These are phyloP conservation scores for Yamadazyma dendronema DNA, from an alignment of 1,139 yeast genomes.

Conservation along the genomic window DNA sequence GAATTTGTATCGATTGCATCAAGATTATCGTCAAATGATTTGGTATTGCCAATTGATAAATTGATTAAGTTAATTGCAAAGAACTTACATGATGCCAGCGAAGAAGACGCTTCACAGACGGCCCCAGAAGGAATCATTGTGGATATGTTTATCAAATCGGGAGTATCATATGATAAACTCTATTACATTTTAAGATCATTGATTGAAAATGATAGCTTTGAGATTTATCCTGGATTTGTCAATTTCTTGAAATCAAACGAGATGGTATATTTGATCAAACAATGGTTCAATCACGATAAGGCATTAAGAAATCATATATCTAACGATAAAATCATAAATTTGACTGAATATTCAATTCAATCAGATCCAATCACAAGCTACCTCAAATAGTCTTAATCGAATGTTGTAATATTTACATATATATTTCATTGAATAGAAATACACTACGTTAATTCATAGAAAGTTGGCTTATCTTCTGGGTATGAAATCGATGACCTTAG, in stretches of 20 bases:
- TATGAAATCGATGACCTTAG: constrained; percentile 26
- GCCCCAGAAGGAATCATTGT: constrained; percentile 44
- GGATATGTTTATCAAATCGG: constrained; percentile 75
- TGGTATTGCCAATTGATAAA: constrained; percentile 78
- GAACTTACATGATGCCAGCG: constrained; percentile 38
- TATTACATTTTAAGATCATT: constrained; percentile 67
- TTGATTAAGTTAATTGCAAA: constrained; percentile 58
- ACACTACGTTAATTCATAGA: constrained; percentile 42
- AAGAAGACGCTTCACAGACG: constrained; percentile 43
- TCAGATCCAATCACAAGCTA: constrained; percentile 46
- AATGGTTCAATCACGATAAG: constrained; percentile 66
- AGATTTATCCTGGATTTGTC: constrained; percentile 46
- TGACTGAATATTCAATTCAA: constrained; percentile 39
- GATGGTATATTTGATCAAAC: constrained; percentile 59
- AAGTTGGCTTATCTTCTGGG: constrained; percentile 49
- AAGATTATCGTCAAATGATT: constrained; percentile 51
- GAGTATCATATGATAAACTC: constrained; percentile 67
- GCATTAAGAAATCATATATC: constrained; percentile 55
- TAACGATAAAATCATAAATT: constrained; percentile 32
- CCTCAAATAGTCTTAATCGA: constrained; percentile 3
- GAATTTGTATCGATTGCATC: constrained; percentile 44
- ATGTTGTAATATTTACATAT: constrained; percentile 3
- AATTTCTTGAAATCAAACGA: constrained; percentile 42
- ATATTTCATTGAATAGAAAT: not conserved
- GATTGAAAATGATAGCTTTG: constrained; percentile 61